Evolutionary conservation across 495 filamentous ascomycete species (phyloP), one percentile per base, ranked within the genome.

Genomic region (Trichocladium antarcticum): DNA sequence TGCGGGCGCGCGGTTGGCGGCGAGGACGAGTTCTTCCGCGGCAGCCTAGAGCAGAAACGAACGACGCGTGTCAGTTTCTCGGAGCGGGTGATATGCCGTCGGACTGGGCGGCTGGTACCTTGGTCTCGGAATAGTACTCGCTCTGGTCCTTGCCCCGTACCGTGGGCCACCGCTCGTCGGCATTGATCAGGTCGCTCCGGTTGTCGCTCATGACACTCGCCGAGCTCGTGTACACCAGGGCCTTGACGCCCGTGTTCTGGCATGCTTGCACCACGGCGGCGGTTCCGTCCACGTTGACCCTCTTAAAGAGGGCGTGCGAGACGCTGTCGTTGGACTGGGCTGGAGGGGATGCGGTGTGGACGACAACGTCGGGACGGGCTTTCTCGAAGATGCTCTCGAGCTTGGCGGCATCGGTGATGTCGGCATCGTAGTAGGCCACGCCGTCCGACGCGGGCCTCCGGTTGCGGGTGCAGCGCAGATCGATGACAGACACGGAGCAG

Each of bases 251-350:
- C 27, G 76, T 74, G 57, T 84, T 75, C 53, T 79, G 78, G 44
- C 84, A 83, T 12, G 83, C 85, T 45, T 87, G 78, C 38, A 99
- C 67, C 16, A 97, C 70, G 16, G 73, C 83, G 54, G 77, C 79
- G 0, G 90, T 96, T 15, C 92, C 92, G 17, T 85, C 84, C 1
- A 99, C 87, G 65, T 97, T 99, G 53, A 99, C 92, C 69, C 85
- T 89, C 47, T 78, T 74, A 67, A 81, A 83, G 1, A 88, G 53
- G 52, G 80, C 82, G 42, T 78, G 68, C 2, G 68, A 68, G 43
- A 74, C 68, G 21, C 50, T 60, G 48, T 63, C 61, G 40, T 63
- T 67, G 42, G 64, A 64, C 22, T 71, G 71, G 20, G 78, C 71
- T 5, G 77, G 68, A 2, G 87, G 85, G 5, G 83, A 84, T n/a